phyloP scores from a whole-genome alignment of 805 yeast genomes.

The Tetrapisispora pingtungensis region DNA sequence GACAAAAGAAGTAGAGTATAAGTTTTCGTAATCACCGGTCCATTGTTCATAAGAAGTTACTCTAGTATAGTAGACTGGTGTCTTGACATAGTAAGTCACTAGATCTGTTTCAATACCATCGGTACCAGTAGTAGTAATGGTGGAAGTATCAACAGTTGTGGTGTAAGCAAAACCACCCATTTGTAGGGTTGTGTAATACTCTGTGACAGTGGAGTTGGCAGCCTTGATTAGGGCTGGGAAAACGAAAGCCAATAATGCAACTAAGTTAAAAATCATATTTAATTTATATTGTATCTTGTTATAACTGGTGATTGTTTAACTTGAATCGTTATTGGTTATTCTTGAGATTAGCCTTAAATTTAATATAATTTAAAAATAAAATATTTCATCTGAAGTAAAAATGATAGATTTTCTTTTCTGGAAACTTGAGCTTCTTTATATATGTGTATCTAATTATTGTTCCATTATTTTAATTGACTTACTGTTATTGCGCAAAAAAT shows the following conservation, averaged over 20 bases:
- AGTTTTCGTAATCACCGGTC: neutral
- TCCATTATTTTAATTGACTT: too few relatives aligned
- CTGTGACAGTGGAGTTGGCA: neutral
- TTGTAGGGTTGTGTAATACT: neutral
- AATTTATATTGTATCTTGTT: neutral
- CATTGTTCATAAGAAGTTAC: neutral
- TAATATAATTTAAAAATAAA: too few relatives aligned
- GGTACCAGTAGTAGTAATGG: neutral
- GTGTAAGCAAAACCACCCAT: constrained; percentile 1
- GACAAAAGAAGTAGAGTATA: neutral
- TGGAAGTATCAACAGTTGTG: neutral
- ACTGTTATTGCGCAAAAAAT: too few relatives aligned
- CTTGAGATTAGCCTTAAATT: too few relatives aligned
- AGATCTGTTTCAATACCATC: constrained; percentile 1
- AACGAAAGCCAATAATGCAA: neutral
- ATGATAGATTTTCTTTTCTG: too few relatives aligned
- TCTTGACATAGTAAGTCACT: constrained; percentile 2
- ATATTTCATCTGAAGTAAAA: too few relatives aligned
- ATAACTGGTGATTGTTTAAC: neutral
- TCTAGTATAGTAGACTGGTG: neutral
- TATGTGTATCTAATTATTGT: too few relatives aligned
- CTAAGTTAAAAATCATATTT: neutral
- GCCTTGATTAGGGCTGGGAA: neutral
- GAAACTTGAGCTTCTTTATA: too few relatives aligned
- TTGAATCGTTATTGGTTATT: neutral